Base-by-base conservation (phyloP, 2,329 filamentous ascomycete genomes). In the Cercospora citrullina region DNA sequence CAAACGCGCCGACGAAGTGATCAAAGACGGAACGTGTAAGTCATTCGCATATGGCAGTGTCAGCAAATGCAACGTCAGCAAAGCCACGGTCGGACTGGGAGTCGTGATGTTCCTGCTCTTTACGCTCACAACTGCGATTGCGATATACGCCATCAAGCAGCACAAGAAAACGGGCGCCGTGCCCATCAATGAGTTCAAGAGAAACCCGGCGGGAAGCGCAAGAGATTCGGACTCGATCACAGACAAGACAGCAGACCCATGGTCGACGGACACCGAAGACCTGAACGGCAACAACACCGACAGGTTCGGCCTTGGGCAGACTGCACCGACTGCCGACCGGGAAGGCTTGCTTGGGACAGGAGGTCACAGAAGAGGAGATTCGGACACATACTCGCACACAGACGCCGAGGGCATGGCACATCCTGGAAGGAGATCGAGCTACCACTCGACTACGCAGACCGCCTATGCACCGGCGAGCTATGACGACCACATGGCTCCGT, bases 71-170 rank as follows among this genome's bases (percentile, higher is more conserved):
- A 83, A 82, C 4, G 77, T 88, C 65, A 86, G 84, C 75, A 84
- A 84, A 63, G 85, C 84, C 2, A 83, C 83, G 3, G 83, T 85
- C 18, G 85, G 87, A 12, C 79, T 89, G 33, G 87, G 85, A 5
- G 84, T 87, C 31, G 78, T 88, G 30, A 81, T 89, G 67, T 88
- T 85, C 71, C 71, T 89, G 36, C 81, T 87, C 66, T 89, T 89
- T 76, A 73, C 80, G 55, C 72, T 81, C 21, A 88, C 87, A 0
- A 79, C 81, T 65, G 82, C 78, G 69, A 81, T 89, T 69, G 87
- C 85, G 33, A 79, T 85, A 73, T 83, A 85, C 74, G 86, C 84
- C 69, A 80, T 87, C 66, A 79, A 83, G 75, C 82, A 87, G 73
- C 87, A 85, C 80, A 84, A 85, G 70, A 83, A 84, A 70, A 86